phyloP scores from a whole-genome alignment of 768 basidiomycete genomes.

The Lepiota venenata region DNA sequence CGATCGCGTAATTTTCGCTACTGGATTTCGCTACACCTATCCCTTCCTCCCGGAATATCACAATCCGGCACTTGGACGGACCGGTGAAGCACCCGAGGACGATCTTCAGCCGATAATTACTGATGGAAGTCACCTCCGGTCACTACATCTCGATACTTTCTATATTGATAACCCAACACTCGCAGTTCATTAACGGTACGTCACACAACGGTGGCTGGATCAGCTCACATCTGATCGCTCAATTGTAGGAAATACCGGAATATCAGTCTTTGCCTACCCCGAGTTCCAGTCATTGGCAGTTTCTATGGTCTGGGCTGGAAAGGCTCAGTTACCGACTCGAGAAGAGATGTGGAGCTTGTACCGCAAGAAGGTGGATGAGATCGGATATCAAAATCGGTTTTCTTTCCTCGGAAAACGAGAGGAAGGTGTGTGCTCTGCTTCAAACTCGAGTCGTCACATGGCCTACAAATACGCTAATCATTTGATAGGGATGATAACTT shows the following conservation, averaged over 20 bases:
- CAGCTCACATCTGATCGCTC: neutral
- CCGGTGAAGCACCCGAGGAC: conserved; percentile 19
- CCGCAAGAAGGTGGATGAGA: conserved; percentile 25
- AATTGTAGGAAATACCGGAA: conserved; percentile 32
- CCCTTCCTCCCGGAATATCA: conserved; percentile 42
- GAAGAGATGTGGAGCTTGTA: conserved; percentile 30
- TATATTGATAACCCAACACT: conserved; percentile 45
- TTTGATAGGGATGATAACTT: conserved; percentile 24
- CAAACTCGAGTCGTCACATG: no score
- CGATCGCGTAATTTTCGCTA: conserved; percentile 33
- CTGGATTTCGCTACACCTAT: conserved; percentile 42
- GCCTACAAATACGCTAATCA: no score
- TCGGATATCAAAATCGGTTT: conserved; percentile 34
- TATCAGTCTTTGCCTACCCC: conserved; percentile 34
- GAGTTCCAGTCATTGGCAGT: conserved; percentile 33
- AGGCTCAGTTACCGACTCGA: conserved; percentile 30
- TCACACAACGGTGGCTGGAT: neutral
- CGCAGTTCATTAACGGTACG: conserved; percentile 33
- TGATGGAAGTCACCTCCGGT: conserved; percentile 36
- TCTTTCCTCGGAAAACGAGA: conserved; percentile 26
- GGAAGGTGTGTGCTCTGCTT: no score
- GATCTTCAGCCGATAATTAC: conserved; percentile 32
- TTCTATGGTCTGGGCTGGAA: conserved; percentile 34
- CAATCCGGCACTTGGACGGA: conserved; percentile 21
- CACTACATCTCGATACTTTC: conserved; percentile 36